Conservation (phyloP, 1,139 yeast species). For the Torulaspora pretoriensis region DNA sequence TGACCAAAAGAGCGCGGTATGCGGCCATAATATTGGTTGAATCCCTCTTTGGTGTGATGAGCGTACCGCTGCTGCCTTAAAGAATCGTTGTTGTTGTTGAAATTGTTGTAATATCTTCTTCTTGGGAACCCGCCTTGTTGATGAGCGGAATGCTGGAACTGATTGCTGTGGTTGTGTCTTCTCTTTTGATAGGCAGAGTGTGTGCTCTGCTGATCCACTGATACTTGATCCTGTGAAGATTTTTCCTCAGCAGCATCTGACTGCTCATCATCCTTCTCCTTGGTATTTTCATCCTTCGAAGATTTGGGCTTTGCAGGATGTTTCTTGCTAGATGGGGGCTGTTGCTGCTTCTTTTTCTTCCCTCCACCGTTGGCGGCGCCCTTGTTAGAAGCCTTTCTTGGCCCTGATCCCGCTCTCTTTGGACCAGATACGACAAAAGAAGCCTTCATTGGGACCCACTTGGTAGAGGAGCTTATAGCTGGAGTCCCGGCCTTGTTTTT, state of each 20-base stretch:
- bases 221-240: background rate
- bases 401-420: slow-evolving; percentile 25
- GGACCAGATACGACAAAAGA: slow-evolving; percentile 52
- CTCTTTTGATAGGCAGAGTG: slow-evolving; percentile 7
- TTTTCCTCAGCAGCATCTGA: background rate
- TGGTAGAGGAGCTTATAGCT: slow-evolving; percentile 61
- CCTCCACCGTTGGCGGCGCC: slow-evolving; percentile 10
- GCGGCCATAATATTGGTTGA: slow-evolving; percentile 26
- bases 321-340: slow-evolving; percentile 8
- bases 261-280: background rate
- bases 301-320: slow-evolving; percentile 7
- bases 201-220: slow-evolving; percentile 1
- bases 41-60: slow-evolving; percentile 17
- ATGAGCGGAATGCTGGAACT: slow-evolving; percentile 21
- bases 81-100: slow-evolving; percentile 23
- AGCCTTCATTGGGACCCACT: slow-evolving; percentile 88
- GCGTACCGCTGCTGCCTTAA: slow-evolving; percentile 19
- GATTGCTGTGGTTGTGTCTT: slow-evolving; percentile 17
- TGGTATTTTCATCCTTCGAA: background rate
- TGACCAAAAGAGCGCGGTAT: slow-evolving; percentile 17
- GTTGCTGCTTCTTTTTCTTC: slow-evolving; percentile 16
- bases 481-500: slow-evolving; percentile 35
- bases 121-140: slow-evolving; percentile 20
- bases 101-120: slow-evolving; percentile 19
- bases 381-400: slow-evolving; percentile 16